These are phyloP conservation scores for Dalbergia oliveri DNA, from an alignment of 306 rosid species.

Conservation along the genomic window DNA sequence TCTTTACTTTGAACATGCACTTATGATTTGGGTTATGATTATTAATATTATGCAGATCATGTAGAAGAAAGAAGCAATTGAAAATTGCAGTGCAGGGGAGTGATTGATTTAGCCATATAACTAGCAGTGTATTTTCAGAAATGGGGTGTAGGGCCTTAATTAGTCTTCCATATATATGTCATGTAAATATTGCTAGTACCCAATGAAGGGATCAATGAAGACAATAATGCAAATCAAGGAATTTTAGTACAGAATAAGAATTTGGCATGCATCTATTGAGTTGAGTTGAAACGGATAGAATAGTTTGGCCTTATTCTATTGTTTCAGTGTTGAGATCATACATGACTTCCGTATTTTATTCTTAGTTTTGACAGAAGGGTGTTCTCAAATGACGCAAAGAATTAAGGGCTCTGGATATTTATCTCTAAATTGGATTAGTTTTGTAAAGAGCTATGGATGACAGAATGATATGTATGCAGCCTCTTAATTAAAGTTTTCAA, in stretches of 20 bases:
- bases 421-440: constrained; percentile 35
- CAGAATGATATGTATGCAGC: constrained; percentile 43
- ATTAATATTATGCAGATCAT: constrained; percentile 3
- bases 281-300: constrained; percentile 18
- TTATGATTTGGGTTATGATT: background rate
- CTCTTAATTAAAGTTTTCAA: constrained; percentile 39
- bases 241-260: constrained; percentile 33
- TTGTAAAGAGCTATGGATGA: constrained; percentile 42
- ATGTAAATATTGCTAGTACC: background rate
- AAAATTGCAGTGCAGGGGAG: constrained; percentile 15
- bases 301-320: background rate
- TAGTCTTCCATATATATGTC: background rate
- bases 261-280: constrained; percentile 41
- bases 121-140: background rate
- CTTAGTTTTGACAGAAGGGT: background rate
- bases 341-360: constrained; percentile 2
- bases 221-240: constrained; percentile 32
- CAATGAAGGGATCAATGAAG: constrained; percentile 4
- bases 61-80: background rate
- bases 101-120: background rate
- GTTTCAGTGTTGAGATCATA: constrained; percentile 19
- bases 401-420: constrained; percentile 11
- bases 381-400: constrained; percentile 29
- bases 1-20: background rate
- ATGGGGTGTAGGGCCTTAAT: constrained; percentile 11